Evolutionary conservation across 208 protist genomes (phyloP).

Genomic region (Leishmania mexicana): DNA sequence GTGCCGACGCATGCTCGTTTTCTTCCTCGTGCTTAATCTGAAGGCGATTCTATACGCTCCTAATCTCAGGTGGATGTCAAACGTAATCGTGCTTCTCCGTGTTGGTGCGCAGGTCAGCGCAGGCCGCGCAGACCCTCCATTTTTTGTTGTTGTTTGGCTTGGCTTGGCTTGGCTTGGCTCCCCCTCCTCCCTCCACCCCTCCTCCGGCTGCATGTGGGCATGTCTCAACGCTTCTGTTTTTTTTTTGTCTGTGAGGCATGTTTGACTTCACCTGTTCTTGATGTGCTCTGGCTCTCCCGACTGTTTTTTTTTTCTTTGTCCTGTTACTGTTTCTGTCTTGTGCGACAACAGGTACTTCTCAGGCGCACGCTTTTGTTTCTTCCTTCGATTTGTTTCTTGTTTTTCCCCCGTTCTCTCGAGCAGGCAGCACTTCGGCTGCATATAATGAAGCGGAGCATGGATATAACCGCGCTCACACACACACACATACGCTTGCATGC

Average conservation of each 20-base stretch:
- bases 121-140: not conserved
- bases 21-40: not conserved
- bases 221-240: not conserved
- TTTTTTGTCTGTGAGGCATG: not conserved
- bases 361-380: not conserved
- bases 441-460: not conserved
- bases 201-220: too few species aligned
- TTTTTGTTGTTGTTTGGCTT: not conserved
- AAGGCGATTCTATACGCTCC: not conserved
- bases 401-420: not conserved
- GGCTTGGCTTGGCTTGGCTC: too few species aligned
- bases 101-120: not conserved
- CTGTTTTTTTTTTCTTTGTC: slow-evolving; percentile 7
- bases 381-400: slow-evolving; percentile 1
- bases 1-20: not conserved
- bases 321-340: not conserved
- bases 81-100: not conserved
- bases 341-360: not conserved
- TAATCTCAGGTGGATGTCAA: not conserved
- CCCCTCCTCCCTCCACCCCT: too few species aligned
- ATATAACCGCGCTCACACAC: not conserved
- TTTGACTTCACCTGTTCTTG: not conserved
- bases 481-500: not conserved
- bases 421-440: not conserved
- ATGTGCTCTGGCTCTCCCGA: not conserved